Percentiles rank a stretch among this genome's conserved stretches.
These are phyloP conservation scores for Rhododendron kiyosumense DNA, from an alignment of 148 eudicot genomes.

Conservation along the genomic window DNA sequence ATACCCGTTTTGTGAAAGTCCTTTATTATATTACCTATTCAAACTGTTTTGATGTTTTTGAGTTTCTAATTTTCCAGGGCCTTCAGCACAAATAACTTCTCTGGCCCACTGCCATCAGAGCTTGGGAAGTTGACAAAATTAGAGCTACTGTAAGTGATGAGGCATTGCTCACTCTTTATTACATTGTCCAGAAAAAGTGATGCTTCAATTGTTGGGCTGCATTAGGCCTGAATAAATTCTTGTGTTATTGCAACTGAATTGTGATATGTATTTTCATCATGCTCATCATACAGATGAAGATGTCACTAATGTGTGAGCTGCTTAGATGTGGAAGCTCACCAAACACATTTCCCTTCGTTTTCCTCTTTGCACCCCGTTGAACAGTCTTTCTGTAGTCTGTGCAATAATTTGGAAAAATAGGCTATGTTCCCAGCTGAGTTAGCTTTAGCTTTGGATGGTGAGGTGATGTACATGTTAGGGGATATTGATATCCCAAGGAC, in stretches of 20 bases:
- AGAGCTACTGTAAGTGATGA: constrained; percentile 48
- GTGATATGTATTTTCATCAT: neutral
- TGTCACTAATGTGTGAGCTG: neutral
- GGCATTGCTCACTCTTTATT: neutral
- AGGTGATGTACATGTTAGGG: neutral
- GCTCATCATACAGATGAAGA: neutral
- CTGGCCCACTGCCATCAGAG: constrained; percentile 73
- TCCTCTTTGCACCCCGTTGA: neutral
- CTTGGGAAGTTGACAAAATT: constrained; percentile 55
- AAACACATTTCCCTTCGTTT: neutral
- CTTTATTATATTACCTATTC: neutral
- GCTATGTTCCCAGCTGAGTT: neutral
- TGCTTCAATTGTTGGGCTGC: neutral
- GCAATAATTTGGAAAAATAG: neutral
- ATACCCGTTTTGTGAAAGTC: neutral
- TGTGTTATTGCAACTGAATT: neutral
- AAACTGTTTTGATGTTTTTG: neutral
- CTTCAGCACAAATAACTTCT: constrained; percentile 58
- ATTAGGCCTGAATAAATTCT: neutral
- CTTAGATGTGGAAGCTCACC: neutral
- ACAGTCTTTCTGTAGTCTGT: neutral
- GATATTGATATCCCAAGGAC: neutral
- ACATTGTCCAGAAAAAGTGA: neutral
- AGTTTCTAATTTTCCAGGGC: constrained; percentile 35
- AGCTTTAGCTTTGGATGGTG: neutral